Evolutionary conservation across 2,329 filamentous ascomycete species (phyloP).

Genomic region (Dactylellina parvicollis): DNA sequence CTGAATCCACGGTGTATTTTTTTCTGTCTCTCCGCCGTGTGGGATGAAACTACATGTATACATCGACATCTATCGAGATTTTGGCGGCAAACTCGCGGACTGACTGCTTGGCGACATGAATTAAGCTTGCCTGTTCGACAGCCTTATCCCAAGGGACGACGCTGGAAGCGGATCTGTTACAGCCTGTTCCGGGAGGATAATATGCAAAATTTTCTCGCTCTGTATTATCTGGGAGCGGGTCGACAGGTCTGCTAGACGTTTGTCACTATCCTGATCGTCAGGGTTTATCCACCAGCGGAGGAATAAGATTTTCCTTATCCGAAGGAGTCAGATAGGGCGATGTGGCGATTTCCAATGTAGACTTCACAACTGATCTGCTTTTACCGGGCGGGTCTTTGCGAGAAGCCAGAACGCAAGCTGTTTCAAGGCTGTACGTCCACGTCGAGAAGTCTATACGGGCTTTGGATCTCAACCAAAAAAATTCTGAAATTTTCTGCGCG

Average conservation of each 20-base stretch:
- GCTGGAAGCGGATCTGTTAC: constrained; percentile 45
- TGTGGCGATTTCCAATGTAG: constrained; percentile 4
- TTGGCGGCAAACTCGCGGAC: constrained; percentile 31
- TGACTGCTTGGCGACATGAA: constrained; percentile 10
- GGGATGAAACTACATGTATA: constrained; percentile 1
- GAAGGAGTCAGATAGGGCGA: constrained; percentile 5
- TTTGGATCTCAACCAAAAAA: constrained; percentile 43
- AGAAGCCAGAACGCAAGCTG: neutral
- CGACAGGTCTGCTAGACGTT: neutral
- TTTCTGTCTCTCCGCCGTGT: neutral
- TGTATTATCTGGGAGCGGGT: neutral
- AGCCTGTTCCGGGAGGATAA: constrained; percentile 31
- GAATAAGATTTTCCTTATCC: constrained; percentile 29
- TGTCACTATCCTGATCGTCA: constrained; percentile 15
- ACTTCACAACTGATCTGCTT: neutral
- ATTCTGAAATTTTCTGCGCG: constrained; percentile 42
- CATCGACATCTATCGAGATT: no score
- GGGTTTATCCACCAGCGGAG: constrained; percentile 1
- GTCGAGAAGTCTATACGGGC: constrained; percentile 2
- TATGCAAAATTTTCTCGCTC: neutral
- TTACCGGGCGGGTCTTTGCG: neutral
- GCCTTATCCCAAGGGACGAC: constrained; percentile 11
- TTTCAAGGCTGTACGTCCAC: neutral
- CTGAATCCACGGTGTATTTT: constrained; percentile 8
- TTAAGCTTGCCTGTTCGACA: constrained; percentile 31